These are phyloP conservation scores for Termitomyces sp. DNA, from an alignment of 768 basidiomycete species.

Conservation along the genomic window DNA sequence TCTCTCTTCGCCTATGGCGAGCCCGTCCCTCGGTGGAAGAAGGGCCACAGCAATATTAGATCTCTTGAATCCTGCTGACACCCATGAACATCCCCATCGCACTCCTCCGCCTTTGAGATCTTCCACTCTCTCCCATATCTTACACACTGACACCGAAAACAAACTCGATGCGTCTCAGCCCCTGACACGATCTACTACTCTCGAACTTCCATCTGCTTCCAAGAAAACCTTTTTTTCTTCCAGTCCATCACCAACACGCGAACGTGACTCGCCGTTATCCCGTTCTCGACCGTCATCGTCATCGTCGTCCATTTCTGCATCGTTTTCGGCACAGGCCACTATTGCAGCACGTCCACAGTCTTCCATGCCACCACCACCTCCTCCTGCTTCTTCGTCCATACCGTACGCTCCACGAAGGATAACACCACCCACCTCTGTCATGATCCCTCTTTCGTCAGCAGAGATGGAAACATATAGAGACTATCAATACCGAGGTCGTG, in stretches of 20 bases:
- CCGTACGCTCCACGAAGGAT: slow-evolving; percentile 68
- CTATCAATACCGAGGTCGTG: slow-evolving; percentile 54
- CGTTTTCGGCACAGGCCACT: slow-evolving; percentile 11
- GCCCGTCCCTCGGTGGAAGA: slow-evolving; percentile 49
- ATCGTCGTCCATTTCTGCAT: slow-evolving; percentile 26
- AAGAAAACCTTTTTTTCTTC: slow-evolving; percentile 22
- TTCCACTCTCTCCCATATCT: slow-evolving; percentile 43
- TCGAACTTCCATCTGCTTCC: slow-evolving; percentile 12
- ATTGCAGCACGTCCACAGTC: slow-evolving; percentile 13
- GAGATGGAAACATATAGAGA: slow-evolving; percentile 61
- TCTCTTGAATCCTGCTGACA: slow-evolving; percentile 64
- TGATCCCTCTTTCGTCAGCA: slow-evolving; percentile 58
- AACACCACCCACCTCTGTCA: slow-evolving; percentile 58
- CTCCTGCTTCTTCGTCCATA: slow-evolving; percentile 31
- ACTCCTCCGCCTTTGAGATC: slow-evolving; percentile 32
- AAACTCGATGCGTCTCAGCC: slow-evolving; percentile 30
- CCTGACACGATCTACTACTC: slow-evolving; percentile 20
- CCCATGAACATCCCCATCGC: slow-evolving; percentile 23
- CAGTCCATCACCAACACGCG: slow-evolving; percentile 20
- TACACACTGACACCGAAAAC: slow-evolving; percentile 30
- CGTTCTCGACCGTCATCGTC: slow-evolving; percentile 35
- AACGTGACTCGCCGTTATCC: slow-evolving; percentile 26
- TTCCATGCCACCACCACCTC: slow-evolving; percentile 29
- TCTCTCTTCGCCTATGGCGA: slow-evolving; percentile 34
- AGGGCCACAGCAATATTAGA: slow-evolving; percentile 77